Evolutionary conservation across 768 basidiomycete species (phyloP).

Genomic region (Naematelia encephala): DNA sequence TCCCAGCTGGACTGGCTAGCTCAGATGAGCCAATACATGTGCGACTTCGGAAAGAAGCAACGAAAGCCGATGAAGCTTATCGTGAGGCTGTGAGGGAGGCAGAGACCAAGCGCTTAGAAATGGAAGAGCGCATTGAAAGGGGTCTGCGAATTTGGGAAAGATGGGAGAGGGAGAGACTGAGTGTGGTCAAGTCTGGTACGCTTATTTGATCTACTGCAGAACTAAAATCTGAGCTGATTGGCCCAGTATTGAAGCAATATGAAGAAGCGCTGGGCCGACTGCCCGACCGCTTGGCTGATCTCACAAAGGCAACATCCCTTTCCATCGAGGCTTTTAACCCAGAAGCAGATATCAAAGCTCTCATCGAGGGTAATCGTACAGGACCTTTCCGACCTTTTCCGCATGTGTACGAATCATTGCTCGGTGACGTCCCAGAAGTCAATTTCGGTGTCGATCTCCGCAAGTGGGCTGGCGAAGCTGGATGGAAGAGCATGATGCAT

Average conservation of each 20-base stretch:
- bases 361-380: conserved; percentile 89
- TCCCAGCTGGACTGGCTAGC: conserved; percentile 34
- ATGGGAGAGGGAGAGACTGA: conserved; percentile 79
- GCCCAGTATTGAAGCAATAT: conserved; percentile 74
- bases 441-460: conserved; percentile 88
- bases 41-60: conserved; percentile 70
- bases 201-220: not conserved
- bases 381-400: conserved; percentile 86
- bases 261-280: conserved; percentile 73
- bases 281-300: conserved; percentile 64
- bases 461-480: conserved; percentile 78
- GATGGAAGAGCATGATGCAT: conserved; percentile 57
- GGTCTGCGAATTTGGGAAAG: conserved; percentile 72
- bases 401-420: conserved; percentile 64
- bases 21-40: conserved; percentile 65
- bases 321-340: conserved; percentile 81
- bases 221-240: too few species aligned
- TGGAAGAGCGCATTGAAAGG: conserved; percentile 84
- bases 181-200: conserved; percentile 77
- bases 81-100: conserved; percentile 74
- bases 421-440: conserved; percentile 77
- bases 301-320: conserved; percentile 67
- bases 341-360: conserved; percentile 65
- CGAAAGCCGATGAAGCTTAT: conserved; percentile 74
- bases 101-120: conserved; percentile 75